phyloP scores from a whole-genome alignment of 768 basidiomycete species.

The Pisolithus tinctorius region DNA sequence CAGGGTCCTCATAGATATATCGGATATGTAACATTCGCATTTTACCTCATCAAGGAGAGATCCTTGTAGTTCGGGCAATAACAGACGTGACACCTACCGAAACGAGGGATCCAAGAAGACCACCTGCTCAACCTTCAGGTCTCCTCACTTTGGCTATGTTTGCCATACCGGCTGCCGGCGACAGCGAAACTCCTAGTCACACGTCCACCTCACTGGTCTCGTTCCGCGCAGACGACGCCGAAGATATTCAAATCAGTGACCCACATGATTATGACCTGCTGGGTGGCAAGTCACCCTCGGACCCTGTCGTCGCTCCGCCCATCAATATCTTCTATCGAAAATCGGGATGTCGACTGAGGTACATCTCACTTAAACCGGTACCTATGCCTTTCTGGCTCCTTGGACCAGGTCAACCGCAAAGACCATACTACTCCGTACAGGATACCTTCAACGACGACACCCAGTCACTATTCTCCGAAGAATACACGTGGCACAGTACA shows the following conservation, averaged over 20 bases:
- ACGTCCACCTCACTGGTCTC: conserved; percentile 23
- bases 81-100: conserved; percentile 1
- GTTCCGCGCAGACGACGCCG: conserved; percentile 26
- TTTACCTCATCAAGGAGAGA: conserved; percentile 43
- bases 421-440: conserved; percentile 24
- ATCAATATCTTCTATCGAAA: conserved; percentile 29
- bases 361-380: conserved; percentile 23
- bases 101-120: conserved; percentile 1
- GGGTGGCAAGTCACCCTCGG: conserved; percentile 9
- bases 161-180: conserved; percentile 23
- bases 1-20: conserved; percentile 32
- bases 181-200: conserved; percentile 20
- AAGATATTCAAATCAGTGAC: conserved; percentile 29
- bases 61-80: conserved; percentile 46
- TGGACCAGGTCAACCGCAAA: conserved; percentile 14
- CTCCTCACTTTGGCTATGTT: conserved; percentile 27
- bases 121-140: conserved; percentile 18
- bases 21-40: conserved; percentile 46
- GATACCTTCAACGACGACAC: conserved; percentile 19
- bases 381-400: conserved; percentile 13
- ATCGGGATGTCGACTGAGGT: conserved; percentile 22
- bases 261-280: conserved; percentile 19
- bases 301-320: conserved; percentile 24
- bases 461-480: conserved; percentile 23
- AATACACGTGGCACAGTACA: conserved; percentile 13